Evolutionary conservation across 352 stramenopile species (phyloP).

Genomic region (Blastocystis sp.): DNA sequence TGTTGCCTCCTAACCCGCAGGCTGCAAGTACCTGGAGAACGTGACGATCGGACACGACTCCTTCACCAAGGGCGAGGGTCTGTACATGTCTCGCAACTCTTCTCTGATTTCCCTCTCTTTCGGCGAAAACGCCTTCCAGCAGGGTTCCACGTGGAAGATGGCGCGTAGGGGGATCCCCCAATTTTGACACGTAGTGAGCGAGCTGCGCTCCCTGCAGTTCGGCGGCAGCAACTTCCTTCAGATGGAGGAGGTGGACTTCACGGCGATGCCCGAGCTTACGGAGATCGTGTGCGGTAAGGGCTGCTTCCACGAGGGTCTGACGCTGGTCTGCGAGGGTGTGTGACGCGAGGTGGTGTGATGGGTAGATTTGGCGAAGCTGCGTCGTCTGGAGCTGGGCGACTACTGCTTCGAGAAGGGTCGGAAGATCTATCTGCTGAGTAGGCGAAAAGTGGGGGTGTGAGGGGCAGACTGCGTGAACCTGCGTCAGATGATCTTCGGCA

Average conservation of each 20-base stretch:
- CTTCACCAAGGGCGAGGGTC: not conserved
- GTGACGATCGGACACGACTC: slow-evolving; percentile 1
- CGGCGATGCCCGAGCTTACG: slow-evolving; percentile 6
- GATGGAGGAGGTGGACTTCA: slow-evolving; percentile 51
- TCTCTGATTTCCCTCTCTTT: not conserved
- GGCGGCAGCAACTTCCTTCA: slow-evolving; percentile 41
- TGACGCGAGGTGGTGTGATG: not conserved
- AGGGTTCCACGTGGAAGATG: not conserved
- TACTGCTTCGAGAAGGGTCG: slow-evolving; percentile 32
- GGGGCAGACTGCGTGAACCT: slow-evolving; percentile 31
- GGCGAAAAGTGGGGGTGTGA: not conserved
- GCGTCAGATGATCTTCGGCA: slow-evolving; percentile 9
- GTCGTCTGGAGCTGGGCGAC: slow-evolving; percentile 5
- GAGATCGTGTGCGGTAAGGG: not conserved
- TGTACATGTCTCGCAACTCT: not conserved
- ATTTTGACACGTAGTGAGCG: not conserved
- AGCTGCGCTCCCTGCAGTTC: slow-evolving; percentile 2
- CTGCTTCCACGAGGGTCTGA: not conserved
- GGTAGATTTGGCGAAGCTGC: slow-evolving; percentile 47
- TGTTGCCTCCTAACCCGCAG: not conserved
- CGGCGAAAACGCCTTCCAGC: slow-evolving; percentile 37
- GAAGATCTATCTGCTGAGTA: slow-evolving; percentile 20
- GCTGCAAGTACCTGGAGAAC: slow-evolving; percentile 28
- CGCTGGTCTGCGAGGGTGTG: slow-evolving; percentile 39
- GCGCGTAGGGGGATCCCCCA: not conserved